phyloP scores from a whole-genome alignment of 2,329 filamentous ascomycete genomes.

The Stagonosporopsis cucurbitacearum region DNA sequence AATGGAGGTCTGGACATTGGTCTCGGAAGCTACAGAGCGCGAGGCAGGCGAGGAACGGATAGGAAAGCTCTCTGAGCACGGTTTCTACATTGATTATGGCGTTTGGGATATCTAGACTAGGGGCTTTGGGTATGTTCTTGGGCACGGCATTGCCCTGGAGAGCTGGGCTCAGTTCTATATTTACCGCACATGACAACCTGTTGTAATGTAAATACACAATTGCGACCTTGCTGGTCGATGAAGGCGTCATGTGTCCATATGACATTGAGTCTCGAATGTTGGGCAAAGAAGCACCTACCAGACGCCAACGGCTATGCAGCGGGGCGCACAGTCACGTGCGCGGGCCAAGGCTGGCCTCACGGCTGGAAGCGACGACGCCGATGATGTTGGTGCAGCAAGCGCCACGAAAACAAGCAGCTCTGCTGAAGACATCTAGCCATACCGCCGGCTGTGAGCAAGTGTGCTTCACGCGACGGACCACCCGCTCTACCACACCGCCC shows the following conservation, averaged over 20 bases:
- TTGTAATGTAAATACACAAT: slow-evolving; percentile 8
- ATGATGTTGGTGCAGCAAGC: slow-evolving; percentile 2
- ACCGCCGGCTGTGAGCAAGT: background rate
- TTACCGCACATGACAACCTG: slow-evolving; percentile 5
- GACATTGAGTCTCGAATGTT: background rate
- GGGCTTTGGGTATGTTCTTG: slow-evolving; percentile 1
- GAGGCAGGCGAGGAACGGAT: slow-evolving; percentile 8
- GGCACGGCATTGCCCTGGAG: slow-evolving; percentile 8
- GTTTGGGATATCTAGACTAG: slow-evolving; percentile 4
- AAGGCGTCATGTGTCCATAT: too few relatives aligned
- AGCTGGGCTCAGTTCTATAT: slow-evolving; percentile 1
- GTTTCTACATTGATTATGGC: background rate
- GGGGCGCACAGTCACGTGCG: slow-evolving; percentile 9
- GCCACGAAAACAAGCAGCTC: background rate
- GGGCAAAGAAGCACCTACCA: background rate
- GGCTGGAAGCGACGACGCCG: slow-evolving; percentile 14
- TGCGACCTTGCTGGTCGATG: background rate
- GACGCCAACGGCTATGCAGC: background rate
- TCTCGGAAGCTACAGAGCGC: slow-evolving; percentile 6
- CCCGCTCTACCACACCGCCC: slow-evolving; percentile 6
- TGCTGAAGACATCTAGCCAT: background rate
- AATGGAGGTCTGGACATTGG: slow-evolving; percentile 7
- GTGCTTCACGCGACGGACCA: background rate
- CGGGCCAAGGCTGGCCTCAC: slow-evolving; percentile 11
- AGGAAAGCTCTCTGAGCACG: slow-evolving; percentile 9